Evolutionary conservation across 2,329 filamentous ascomycete species (phyloP), one percentile per base, ranked within the genome.

Genomic region (Alternaria incomplexa): DNA sequence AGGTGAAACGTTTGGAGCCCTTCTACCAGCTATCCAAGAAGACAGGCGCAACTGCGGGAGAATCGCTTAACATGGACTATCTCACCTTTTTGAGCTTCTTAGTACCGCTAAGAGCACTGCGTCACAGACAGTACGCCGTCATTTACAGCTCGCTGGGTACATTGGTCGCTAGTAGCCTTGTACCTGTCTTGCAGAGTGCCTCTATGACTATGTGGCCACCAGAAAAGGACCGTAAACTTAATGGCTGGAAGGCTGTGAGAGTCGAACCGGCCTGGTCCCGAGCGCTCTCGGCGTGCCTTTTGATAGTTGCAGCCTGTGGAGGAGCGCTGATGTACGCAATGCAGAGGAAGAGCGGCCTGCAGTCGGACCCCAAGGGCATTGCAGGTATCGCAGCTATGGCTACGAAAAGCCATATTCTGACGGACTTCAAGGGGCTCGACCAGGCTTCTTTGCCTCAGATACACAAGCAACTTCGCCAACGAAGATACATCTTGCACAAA

Each of bases 371-470:
- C 7, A 89, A 88, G 68, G 91, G 91, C 6, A 91, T 93, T 55
- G 90, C 90, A 2, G 91, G 91, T 2, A 84, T 93, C 40, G 91
- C 91, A 6, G 88, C 90, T 59, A 92, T 93, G 90, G 90, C 91
- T 10, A 90, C 91, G 3, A 87, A 88, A 64, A 89, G 86, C 66
- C 90, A 93, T 68, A 91, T 93, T 74, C 81, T 93, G 66, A 89
- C 88, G 79, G 91, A 93, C 73, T 93, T 93, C 73, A 88, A 88
- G 65, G 89, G 89, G 60, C 87, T 91, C 80, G 91, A 93, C 73
- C 87, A 88, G 1, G 89, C 88, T 8, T 87, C 85, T 5, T 87
- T 90, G 57, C 82, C 87, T 52, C 86, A 89, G 56, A 92, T 93
- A 45, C 90, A 93, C 74, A 83, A 87, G 53, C 86, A 85, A 68